These are phyloP conservation scores for Hemileia vastatrix DNA, from an alignment of 1,284 basidiomycete genomes.

Conservation along the genomic window DNA sequence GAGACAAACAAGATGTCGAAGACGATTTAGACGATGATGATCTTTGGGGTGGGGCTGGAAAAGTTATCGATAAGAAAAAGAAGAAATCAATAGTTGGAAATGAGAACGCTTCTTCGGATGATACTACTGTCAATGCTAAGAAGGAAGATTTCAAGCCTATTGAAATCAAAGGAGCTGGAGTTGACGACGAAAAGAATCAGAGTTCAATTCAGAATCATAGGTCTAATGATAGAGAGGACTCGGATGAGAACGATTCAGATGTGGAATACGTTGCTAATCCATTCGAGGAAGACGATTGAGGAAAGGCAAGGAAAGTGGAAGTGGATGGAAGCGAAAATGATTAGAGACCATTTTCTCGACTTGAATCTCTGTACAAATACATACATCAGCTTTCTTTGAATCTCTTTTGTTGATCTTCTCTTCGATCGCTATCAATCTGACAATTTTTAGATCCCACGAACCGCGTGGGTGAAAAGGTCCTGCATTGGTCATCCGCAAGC, in stretches of 20 bases:
- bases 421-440: no score
- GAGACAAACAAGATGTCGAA: background rate
- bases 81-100: conserved; percentile 27
- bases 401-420: no score
- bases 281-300: conserved; percentile 37
- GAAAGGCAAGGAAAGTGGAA: no score
- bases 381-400: no score
- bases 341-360: no score
- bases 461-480: no score
- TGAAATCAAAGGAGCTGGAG: background rate
- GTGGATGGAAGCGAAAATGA: no score
- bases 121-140: conserved; percentile 22
- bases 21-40: conserved; percentile 15
- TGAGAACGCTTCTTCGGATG: conserved; percentile 29
- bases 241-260: conserved; percentile 28
- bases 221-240: conserved; percentile 14
- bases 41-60: conserved; percentile 31
- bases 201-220: conserved; percentile 3
- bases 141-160: background rate
- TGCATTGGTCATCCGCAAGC: no score
- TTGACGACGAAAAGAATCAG: conserved; percentile 3
- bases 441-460: no score
- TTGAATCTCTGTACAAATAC: no score
- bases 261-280: conserved; percentile 38
- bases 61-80: background rate